These are phyloP conservation scores for Candida sp. DNA, from an alignment of 1,139 yeast species.

Conservation along the genomic window DNA sequence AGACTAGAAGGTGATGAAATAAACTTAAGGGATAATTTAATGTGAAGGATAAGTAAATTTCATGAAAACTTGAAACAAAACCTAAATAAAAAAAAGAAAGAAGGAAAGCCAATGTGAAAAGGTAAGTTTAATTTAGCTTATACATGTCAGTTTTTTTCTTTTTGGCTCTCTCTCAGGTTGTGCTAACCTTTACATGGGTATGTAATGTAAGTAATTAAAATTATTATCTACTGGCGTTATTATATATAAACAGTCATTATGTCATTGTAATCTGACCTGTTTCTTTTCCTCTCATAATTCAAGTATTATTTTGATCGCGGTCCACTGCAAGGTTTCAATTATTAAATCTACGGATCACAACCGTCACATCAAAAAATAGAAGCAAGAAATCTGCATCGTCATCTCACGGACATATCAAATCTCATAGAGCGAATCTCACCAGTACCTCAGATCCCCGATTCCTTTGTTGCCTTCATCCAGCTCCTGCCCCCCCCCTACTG, in stretches of 20 bases:
- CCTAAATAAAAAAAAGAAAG: neutral
- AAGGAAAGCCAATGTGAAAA: neutral
- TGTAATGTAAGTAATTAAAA: too few species aligned
- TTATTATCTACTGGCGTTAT: too few species aligned
- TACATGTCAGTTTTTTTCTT: neutral
- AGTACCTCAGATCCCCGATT: neutral
- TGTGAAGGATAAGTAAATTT: neutral
- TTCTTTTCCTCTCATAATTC: neutral
- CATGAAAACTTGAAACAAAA: neutral
- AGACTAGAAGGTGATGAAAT: neutral
- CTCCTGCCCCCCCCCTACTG: neutral
- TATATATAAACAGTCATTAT: too few species aligned
- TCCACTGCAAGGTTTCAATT: neutral
- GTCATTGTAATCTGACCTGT: neutral
- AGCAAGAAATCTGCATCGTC: neutral
- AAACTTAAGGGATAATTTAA: neutral
- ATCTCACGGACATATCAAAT: neutral
- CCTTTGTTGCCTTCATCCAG: too few species aligned
- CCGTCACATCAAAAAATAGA: neutral
- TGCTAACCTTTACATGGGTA: neutral
- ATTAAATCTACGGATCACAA: neutral
- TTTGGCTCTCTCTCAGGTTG: neutral
- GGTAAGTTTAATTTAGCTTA: neutral
- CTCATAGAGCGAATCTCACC: neutral
- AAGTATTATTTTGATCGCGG: neutral